Conservation (phyloP, 768 basidiomycete species). For the Leucogyrophana mollusca region DNA sequence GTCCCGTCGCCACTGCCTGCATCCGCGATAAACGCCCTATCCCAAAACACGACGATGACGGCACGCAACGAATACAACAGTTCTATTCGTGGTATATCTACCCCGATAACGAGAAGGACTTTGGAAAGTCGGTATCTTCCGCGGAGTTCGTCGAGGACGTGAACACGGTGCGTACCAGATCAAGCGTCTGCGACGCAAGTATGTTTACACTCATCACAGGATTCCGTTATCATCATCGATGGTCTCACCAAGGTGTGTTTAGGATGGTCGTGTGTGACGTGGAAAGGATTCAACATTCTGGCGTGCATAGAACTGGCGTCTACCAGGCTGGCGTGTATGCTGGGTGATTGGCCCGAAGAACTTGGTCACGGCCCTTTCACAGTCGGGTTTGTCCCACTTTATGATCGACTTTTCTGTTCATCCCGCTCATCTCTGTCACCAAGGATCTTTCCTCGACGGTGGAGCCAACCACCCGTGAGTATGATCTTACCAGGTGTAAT, state of each 20-base stretch:
- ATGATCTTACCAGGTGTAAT: not conserved
- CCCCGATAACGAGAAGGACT: constrained; percentile 70
- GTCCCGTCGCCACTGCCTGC: no score
- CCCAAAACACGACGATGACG: no score
- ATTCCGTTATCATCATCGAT: constrained; percentile 83
- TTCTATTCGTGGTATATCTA: constrained; percentile 98
- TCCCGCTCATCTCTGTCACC: not conserved
- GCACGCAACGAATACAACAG: constrained; percentile 42
- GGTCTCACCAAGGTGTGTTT: constrained; percentile 81
- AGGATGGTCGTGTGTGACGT: not conserved
- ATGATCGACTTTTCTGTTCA: not conserved
- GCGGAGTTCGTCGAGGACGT: constrained; percentile 88
- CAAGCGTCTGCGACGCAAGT: not conserved
- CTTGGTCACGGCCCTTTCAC: constrained; percentile 85
- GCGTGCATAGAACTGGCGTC: constrained; percentile 78
- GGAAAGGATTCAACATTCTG: constrained; percentile 24
- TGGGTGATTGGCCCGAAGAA: constrained; percentile 94
- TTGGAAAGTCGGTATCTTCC: constrained; percentile 77
- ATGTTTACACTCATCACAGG: constrained; percentile 36
- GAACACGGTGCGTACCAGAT: constrained; percentile 50
- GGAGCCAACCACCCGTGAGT: constrained; percentile 91
- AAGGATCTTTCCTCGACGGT: constrained; percentile 89
- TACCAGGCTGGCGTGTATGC: constrained; percentile 93
- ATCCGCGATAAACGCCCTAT: no score
- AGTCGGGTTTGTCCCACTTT: constrained; percentile 53